phyloP scores from a whole-genome alignment of 1,139 yeast genomes.

The Hyphopichia khmerensis region DNA sequence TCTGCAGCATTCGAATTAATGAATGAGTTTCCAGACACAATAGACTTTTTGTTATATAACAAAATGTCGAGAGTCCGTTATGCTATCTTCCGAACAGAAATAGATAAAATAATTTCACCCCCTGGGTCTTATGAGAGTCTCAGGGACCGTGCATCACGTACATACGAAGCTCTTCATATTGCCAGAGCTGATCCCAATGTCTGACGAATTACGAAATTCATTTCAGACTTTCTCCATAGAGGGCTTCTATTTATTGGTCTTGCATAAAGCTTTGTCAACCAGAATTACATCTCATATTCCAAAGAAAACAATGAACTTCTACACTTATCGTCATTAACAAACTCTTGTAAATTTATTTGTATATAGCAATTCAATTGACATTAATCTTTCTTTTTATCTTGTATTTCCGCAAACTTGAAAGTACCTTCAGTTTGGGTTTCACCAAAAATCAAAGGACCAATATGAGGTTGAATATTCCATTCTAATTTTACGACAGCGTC shows the following conservation, averaged over 20 bases:
- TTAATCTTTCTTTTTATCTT: constrained; percentile 10
- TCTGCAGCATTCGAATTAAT: constrained; percentile 21
- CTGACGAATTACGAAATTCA: background rate
- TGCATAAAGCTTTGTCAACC: background rate
- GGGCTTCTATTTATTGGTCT: background rate
- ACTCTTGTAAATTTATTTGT: constrained; percentile 2
- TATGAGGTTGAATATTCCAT: constrained; percentile 91
- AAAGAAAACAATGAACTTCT: no score
- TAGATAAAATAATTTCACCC: constrained; percentile 21
- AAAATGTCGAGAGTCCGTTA: constrained; percentile 17
- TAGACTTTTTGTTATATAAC: constrained; percentile 26
- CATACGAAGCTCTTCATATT: constrained; percentile 11
- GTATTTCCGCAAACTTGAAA: constrained; percentile 28
- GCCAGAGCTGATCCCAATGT: constrained; percentile 1
- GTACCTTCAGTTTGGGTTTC: constrained; percentile 32
- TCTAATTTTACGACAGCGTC: constrained; percentile 71
- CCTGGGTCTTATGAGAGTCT: constrained; percentile 19
- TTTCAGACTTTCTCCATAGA: no score
- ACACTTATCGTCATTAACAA: background rate
- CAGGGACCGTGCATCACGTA: constrained; percentile 19
- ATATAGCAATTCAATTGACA: constrained; percentile 1
- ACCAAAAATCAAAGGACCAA: constrained; percentile 80
- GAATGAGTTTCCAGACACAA: constrained; percentile 35
- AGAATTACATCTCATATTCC: no score
- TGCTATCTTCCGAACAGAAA: constrained; percentile 20